phyloP scores from a whole-genome alignment of 2,329 filamentous ascomycete species.

The Zymoseptoria pseudotritici region DNA sequence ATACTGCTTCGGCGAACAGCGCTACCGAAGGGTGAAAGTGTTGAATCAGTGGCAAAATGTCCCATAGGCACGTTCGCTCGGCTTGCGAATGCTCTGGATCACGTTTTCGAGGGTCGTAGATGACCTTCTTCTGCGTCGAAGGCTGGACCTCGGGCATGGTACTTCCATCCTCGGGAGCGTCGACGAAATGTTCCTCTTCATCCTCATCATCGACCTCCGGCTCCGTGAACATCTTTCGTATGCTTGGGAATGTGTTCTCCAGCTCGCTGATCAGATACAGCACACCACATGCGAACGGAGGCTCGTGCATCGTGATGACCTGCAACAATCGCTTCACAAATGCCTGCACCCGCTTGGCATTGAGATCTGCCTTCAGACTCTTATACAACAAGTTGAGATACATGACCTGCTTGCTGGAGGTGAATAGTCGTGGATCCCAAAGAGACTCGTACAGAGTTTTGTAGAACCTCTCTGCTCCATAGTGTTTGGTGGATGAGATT shows the following conservation, averaged over 20 bases:
- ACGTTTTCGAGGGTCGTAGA: conserved; percentile 83
- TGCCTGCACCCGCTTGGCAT: conserved; percentile 84
- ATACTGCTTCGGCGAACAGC: conserved; percentile 67
- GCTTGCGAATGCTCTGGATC: conserved; percentile 89
- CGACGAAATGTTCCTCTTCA: conserved; percentile 61
- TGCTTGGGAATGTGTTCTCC: conserved; percentile 68
- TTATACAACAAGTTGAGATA: conserved; percentile 90
- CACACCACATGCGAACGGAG: conserved; percentile 87
- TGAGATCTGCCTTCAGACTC: conserved; percentile 82
- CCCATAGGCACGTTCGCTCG: conserved; percentile 90
- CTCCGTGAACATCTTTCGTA: conserved; percentile 70
- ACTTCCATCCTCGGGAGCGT: conserved; percentile 52
- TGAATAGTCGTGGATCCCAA: conserved; percentile 77
- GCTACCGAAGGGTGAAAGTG: conserved; percentile 94
- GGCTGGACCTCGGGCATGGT: conserved; percentile 29
- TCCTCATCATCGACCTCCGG: conserved; percentile 72
- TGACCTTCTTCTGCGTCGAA: conserved; percentile 23
- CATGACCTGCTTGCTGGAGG: conserved; percentile 88
- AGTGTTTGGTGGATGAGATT: conserved; percentile 69
- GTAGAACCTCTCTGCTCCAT: conserved; percentile 86
- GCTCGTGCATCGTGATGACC: conserved; percentile 78
- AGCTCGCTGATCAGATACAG: conserved; percentile 82
- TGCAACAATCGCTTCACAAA: conserved; percentile 93
- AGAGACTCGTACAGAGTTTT: conserved; percentile 91
- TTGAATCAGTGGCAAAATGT: conserved; percentile 67